Conservation (phyloP, 352 stramenopile genomes). For the Pythium vanterpoolii region DNA sequence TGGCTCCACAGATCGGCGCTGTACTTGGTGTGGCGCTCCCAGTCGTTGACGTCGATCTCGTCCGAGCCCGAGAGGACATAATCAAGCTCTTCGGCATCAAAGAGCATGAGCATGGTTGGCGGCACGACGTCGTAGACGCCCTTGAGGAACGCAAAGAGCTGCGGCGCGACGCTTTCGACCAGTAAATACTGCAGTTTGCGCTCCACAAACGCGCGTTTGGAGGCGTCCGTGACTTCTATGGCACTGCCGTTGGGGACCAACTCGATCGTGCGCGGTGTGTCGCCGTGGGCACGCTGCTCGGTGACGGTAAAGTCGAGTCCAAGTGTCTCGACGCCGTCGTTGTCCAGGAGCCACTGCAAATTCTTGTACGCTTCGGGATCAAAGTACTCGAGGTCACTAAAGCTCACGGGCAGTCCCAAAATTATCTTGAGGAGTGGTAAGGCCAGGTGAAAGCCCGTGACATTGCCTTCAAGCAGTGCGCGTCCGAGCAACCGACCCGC, state of each 20-base stretch:
- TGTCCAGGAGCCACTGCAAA: slow-evolving; percentile 28
- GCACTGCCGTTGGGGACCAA: slow-evolving; percentile 27
- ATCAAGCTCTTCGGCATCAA: slow-evolving; percentile 97
- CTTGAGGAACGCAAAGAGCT: slow-evolving; percentile 72
- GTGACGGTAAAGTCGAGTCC: slow-evolving; percentile 60
- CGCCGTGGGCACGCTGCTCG: slow-evolving; percentile 23
- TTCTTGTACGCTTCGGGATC: slow-evolving; percentile 30
- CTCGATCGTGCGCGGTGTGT: slow-evolving; percentile 40
- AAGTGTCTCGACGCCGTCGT: slow-evolving; percentile 20
- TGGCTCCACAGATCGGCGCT: slow-evolving; percentile 43
- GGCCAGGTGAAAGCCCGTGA: slow-evolving; percentile 88
- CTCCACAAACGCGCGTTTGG: slow-evolving; percentile 92
- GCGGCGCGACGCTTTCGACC: slow-evolving; percentile 49
- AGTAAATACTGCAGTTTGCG: slow-evolving; percentile 60
- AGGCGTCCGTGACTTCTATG: slow-evolving; percentile 92
- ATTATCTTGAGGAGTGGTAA: slow-evolving; percentile 93
- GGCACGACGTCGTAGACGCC: slow-evolving; percentile 97
- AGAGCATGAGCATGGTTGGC: slow-evolving; percentile 91
- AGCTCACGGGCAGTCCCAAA: slow-evolving; percentile 85
- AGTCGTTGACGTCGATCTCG: slow-evolving; percentile 96
- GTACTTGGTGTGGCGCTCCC: slow-evolving; percentile 85
- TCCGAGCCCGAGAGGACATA: slow-evolving; percentile 95
- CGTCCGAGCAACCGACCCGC: slow-evolving; percentile 26
- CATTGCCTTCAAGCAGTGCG: slow-evolving; percentile 63
- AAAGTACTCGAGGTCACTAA: slow-evolving; percentile 83